Evolutionary conservation across 768 basidiomycete species (phyloP).

Genomic region (Gelatoporia subvermispora): DNA sequence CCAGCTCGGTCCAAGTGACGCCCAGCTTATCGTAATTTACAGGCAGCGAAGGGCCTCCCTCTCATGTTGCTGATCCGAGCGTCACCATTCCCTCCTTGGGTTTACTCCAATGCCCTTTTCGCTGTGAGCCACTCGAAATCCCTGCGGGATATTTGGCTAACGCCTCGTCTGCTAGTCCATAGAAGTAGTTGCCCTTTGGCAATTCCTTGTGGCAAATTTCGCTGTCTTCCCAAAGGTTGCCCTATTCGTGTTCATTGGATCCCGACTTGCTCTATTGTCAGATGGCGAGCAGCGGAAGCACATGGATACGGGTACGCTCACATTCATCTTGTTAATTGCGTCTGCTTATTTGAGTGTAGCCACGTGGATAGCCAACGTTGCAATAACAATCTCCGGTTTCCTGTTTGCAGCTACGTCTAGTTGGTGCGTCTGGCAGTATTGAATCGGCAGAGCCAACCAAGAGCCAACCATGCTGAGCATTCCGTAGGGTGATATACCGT

Average conservation of each 20-base stretch:
- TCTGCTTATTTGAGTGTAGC: constrained; percentile 29
- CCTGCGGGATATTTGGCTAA: not conserved
- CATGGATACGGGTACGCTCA: constrained; percentile 68
- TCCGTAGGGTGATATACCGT: constrained; percentile 59
- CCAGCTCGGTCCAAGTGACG: not conserved
- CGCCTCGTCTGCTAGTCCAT: constrained; percentile 48
- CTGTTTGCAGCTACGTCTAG: constrained; percentile 54
- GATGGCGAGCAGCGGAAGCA: constrained; percentile 68
- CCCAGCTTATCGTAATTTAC: constrained; percentile 5
- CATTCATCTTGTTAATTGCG: not conserved
- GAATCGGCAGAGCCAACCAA: not conserved
- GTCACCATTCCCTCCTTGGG: constrained; percentile 84
- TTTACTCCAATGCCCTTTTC: constrained; percentile 78
- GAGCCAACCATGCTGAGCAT: constrained; percentile 8
- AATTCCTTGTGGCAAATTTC: constrained; percentile 71
- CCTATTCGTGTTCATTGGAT: constrained; percentile 75
- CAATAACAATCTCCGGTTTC: constrained; percentile 57
- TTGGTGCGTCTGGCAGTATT: constrained; percentile 43
- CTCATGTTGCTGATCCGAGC: constrained; percentile 77
- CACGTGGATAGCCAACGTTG: constrained; percentile 60
- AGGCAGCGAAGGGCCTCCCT: constrained; percentile 75
- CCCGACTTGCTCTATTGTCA: constrained; percentile 65
- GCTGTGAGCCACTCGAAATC: constrained; percentile 47
- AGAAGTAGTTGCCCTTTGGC: constrained; percentile 64
- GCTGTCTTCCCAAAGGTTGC: constrained; percentile 68